Evolutionary conservation across 1,139 yeast genomes (phyloP).

Genomic region (Zygosaccharomyces sapae): DNA sequence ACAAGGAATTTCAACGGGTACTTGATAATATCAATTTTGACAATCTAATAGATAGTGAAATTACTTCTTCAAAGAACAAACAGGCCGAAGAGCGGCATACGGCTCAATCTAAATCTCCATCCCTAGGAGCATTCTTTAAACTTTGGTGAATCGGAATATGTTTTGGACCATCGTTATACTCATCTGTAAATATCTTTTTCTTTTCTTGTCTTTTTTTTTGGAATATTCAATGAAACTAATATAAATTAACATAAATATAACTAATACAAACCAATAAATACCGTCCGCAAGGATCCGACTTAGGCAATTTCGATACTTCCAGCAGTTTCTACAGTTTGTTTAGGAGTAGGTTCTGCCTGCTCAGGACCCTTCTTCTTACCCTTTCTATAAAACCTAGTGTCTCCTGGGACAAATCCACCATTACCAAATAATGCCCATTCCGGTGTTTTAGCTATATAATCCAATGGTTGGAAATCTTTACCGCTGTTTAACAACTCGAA

Average conservation of each 20-base stretch:
- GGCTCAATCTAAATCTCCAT: background rate
- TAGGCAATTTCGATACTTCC: conserved; percentile 1
- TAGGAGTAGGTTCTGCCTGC: background rate
- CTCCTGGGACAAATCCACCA: conserved; percentile 89
- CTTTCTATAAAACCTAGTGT: conserved; percentile 62
- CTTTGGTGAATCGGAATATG: conserved; percentile 6
- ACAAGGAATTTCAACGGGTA: conserved; percentile 47
- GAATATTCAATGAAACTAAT: too few relatives aligned
- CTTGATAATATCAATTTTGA: conserved; percentile 34
- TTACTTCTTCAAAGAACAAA: conserved; percentile 1
- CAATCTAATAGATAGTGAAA: conserved; percentile 6
- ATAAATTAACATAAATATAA: conserved; percentile 1
- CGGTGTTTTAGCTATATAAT: conserved; percentile 77
- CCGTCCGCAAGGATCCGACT: background rate
- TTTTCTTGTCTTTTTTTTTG: background rate
- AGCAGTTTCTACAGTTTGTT: conserved; percentile 6
- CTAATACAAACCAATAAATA: background rate
- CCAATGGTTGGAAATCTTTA: conserved; percentile 69
- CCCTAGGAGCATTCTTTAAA: conserved; percentile 6
- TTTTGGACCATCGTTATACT: background rate
- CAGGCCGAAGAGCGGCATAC: background rate
- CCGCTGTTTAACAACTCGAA: conserved; percentile 67
- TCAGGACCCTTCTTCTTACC: conserved; percentile 44
- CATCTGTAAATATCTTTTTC: background rate
- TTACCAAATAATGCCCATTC: conserved; percentile 91